phyloP scores from a whole-genome alignment of 2,329 filamentous ascomycete genomes.

The Phaeoacremonium minimum region DNA sequence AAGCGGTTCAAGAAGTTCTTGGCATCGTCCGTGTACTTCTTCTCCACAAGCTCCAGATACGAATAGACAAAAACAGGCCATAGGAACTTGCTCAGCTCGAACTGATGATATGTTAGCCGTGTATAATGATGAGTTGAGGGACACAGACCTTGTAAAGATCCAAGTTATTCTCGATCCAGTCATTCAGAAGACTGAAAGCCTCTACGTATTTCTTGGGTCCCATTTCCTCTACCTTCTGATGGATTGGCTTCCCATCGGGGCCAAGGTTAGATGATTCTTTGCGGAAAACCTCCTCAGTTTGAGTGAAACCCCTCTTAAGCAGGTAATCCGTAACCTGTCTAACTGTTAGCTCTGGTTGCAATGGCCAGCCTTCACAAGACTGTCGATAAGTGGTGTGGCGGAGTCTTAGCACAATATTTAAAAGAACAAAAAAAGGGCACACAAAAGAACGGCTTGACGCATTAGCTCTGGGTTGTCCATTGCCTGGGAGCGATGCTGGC shows the following conservation, averaged over 20 bases:
- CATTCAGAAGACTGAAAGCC: conserved; percentile 68
- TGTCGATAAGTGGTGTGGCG: not conserved
- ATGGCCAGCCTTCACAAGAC: too few species aligned
- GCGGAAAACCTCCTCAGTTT: conserved; percentile 87
- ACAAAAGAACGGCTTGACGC: too few species aligned
- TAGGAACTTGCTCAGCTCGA: conserved; percentile 79
- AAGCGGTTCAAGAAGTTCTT: conserved; percentile 69
- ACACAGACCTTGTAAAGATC: conserved; percentile 81
- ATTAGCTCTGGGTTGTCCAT: too few species aligned
- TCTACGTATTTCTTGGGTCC: conserved; percentile 74
- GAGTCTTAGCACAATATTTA: not conserved
- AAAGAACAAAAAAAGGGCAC: too few species aligned
- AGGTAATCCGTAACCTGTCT: conserved; percentile 82
- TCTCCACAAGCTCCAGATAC: conserved; percentile 72
- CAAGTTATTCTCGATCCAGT: conserved; percentile 87
- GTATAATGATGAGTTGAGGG: not conserved
- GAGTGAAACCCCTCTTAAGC: conserved; percentile 88
- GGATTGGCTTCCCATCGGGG: conserved; percentile 72
- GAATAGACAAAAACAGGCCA: conserved; percentile 97
- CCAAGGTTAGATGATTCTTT: conserved; percentile 85
- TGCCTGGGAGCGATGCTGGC: too few species aligned
- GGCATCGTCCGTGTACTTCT: conserved; percentile 68
- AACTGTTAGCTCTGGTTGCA: not conserved
- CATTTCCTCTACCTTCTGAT: conserved; percentile 58
- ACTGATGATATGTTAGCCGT: conserved; percentile 38